Percentiles rank a stretch among this genome's conserved stretches.
These are phyloP conservation scores for Isatis tinctoria DNA, from an alignment of 345 rosid species.

Conservation along the genomic window DNA sequence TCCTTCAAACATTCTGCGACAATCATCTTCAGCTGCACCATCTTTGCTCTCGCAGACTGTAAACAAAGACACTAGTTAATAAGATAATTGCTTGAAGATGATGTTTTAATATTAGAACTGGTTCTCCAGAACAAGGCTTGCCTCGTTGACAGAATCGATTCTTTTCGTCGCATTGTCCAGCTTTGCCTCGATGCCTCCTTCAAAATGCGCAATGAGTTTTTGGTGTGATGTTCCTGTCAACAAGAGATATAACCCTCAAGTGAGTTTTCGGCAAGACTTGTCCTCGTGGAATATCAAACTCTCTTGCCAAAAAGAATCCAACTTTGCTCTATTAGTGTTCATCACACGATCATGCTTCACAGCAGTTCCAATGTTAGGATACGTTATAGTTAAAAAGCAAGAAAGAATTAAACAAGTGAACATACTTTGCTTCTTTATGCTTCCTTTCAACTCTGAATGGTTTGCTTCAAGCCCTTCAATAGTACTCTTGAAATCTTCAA, in stretches of 20 bases:
- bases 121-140: slow-evolving; percentile 34
- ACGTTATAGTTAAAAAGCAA: not conserved
- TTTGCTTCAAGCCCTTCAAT: slow-evolving; percentile 60
- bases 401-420: not conserved
- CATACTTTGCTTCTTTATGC: slow-evolving; percentile 79
- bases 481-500: slow-evolving; percentile 50
- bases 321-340: not conserved
- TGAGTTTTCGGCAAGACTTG: not conserved
- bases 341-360: not conserved
- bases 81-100: not conserved
- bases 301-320: not conserved
- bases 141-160: slow-evolving; percentile 62
- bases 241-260: not conserved
- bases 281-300: not conserved
- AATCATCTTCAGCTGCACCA: slow-evolving; percentile 56
- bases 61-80: slow-evolving; percentile 1
- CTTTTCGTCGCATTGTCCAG: slow-evolving; percentile 61
- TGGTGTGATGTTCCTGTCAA: slow-evolving; percentile 65
- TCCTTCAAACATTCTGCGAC: slow-evolving; percentile 59
- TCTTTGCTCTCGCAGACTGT: slow-evolving; percentile 70
- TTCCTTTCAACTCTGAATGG: slow-evolving; percentile 61
- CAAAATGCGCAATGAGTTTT: slow-evolving; percentile 58
- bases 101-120: not conserved
- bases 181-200: slow-evolving; percentile 56
- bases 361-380: not conserved